Evolutionary conservation across 2,329 filamentous ascomycete species (phyloP).

Genomic region (Harringtonia aguacate): DNA sequence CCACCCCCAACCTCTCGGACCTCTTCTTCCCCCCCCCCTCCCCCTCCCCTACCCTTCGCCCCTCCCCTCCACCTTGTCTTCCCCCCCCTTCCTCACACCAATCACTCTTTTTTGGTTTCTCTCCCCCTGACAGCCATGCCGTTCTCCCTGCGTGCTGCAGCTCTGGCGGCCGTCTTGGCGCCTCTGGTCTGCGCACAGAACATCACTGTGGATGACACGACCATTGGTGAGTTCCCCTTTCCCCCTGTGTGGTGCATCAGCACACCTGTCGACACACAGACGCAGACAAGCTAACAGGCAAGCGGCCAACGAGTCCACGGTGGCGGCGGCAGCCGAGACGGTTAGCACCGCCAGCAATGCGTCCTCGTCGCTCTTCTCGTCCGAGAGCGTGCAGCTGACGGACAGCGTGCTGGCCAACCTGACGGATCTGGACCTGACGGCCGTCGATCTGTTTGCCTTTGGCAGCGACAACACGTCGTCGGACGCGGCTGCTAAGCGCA

Average conservation of each 20-base stretch:
- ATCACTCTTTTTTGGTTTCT: neutral
- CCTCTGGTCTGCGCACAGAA: constrained; percentile 8
- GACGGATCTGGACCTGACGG: constrained; percentile 7
- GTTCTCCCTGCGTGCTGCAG: constrained; percentile 2
- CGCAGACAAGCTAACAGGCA: too few relatives aligned
- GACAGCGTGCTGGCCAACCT: constrained; percentile 11
- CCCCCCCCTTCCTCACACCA: neutral
- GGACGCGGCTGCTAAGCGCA: neutral
- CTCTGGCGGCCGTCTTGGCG: constrained; percentile 5
- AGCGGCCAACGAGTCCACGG: constrained; percentile 8
- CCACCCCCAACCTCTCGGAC: too few relatives aligned
- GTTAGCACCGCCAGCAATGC: constrained; percentile 3
- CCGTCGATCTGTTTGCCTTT: constrained; percentile 10
- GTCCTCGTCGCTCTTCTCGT: constrained; percentile 9
- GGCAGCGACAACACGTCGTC: neutral
- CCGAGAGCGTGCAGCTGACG: constrained; percentile 14
- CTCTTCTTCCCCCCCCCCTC: too few relatives aligned
- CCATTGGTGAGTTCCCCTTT: constrained; percentile 4
- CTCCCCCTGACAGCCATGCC: neutral
- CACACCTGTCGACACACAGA: too few relatives aligned
- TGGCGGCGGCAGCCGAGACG: constrained; percentile 7
- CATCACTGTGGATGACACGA: constrained; percentile 6
- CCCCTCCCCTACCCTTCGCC: neutral
- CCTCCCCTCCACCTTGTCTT: neutral
- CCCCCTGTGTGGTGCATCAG: too few relatives aligned